Evolutionary conservation across 352 stramenopile species (phyloP), one percentile per base, ranked within the genome.

Genomic region (Globisporangium parvum): DNA sequence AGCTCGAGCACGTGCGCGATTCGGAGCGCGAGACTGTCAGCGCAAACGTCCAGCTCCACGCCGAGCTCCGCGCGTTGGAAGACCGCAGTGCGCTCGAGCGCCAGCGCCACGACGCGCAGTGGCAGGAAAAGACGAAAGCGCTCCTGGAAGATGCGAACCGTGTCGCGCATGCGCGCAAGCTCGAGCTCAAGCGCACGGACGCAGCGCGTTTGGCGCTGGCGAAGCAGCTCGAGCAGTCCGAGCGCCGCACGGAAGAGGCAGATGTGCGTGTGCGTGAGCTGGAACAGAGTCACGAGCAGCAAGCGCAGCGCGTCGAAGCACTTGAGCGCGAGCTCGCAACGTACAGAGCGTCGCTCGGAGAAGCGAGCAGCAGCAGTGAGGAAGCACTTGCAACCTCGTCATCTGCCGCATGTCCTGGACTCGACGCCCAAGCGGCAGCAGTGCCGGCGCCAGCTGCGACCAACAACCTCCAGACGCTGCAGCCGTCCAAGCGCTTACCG

Each of bases 401-500:
- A 28, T 40, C 45, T 2, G 6, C 41, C 35, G 12, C 45, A 11
- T 2, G 11, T 47, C 14, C 39, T 17, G 6, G 31, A 37, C 31
- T 37, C 9, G 17, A 42, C 14, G 17, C 39, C 6, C 14, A 20
- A n/a, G 17, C 12, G 21, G 39, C 37, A 31, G 15, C 47, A 35
- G 37, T 28, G 42, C 18, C 31, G 23, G 6, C 21, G 23, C n/a
- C 53, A 3, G 40, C 40, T 1, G 21, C 47, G 3, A 45, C 48
- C 9, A 45, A 21, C 26, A 62, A 56, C 8, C 45, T 66, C 3
- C 59, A 59, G 24, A 35, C 75, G 3, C 48, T 91, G 15, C 75
- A 82, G 24, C 75, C 80, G 8, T 68, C 71, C 5, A 63, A 70
- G 18, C 78, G 83, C 1, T 59, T 93, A 53, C 83, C 80, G n/a